Evolutionary conservation across 2,329 filamentous ascomycete species (phyloP).

Genomic region (Fusarium tanahbumbuense): DNA sequence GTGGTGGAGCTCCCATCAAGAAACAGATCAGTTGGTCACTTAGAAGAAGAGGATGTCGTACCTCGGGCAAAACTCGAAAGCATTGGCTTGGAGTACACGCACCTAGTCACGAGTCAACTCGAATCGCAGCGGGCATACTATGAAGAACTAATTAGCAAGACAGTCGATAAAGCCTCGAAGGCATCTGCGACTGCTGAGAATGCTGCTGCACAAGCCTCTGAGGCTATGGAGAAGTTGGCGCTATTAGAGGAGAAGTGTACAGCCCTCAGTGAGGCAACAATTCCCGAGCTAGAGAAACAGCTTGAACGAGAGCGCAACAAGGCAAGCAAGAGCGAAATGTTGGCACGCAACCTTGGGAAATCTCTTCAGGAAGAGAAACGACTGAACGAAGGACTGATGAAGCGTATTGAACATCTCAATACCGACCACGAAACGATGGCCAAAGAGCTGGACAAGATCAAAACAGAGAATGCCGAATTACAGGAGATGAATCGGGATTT

Average conservation of each 20-base stretch:
- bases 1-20: constrained; percentile 85
- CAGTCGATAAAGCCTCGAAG: constrained; percentile 86
- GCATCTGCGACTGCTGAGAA: constrained; percentile 75
- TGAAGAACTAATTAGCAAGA: constrained; percentile 89
- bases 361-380: constrained; percentile 88
- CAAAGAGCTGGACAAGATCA: constrained; percentile 67
- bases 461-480: constrained; percentile 75
- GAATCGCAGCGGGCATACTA: constrained; percentile 95
- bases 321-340: constrained; percentile 76
- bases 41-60: constrained; percentile 72
- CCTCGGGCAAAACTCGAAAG: constrained; percentile 76
- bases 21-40: constrained; percentile 48
- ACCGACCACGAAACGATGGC: constrained; percentile 69
- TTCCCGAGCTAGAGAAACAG: constrained; percentile 79
- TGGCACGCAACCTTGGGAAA: constrained; percentile 80
- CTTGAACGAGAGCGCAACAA: constrained; percentile 75
- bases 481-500: constrained; percentile 89
- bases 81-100: constrained; percentile 94
- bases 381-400: constrained; percentile 82
- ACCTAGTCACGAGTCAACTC: constrained; percentile 90
- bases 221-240: constrained; percentile 62
- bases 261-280: constrained; percentile 63
- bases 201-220: constrained; percentile 63
- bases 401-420: constrained; percentile 81
- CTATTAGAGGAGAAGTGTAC: constrained; percentile 61